Evolutionary conservation across 2,329 filamentous ascomycete genomes (phyloP).

Genomic region (Zarea fungicola): DNA sequence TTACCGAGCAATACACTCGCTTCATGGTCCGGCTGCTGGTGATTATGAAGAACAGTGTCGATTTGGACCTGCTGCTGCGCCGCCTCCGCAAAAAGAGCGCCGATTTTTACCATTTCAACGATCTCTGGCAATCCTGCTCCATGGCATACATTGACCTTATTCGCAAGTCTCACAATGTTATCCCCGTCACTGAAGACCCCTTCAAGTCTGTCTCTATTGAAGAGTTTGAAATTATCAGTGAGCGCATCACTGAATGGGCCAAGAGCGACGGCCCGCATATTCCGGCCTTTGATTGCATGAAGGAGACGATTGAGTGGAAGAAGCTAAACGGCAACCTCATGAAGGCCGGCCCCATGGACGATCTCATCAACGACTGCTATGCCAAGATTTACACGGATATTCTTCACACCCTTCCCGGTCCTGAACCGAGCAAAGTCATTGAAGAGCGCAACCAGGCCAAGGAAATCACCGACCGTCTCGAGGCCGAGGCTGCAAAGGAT

Average conservation of each 20-base stretch:
- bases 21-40: conserved; percentile 74
- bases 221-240: conserved; percentile 53
- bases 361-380: conserved; percentile 89
- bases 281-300: conserved; percentile 48
- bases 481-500: conserved; percentile 25
- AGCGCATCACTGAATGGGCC: conserved; percentile 52
- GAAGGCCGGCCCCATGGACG: conserved; percentile 81
- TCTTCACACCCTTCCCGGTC: conserved; percentile 51
- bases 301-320: conserved; percentile 54
- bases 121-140: conserved; percentile 55
- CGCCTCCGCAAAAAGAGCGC: conserved; percentile 76
- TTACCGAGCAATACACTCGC: conserved; percentile 78
- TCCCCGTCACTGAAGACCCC: conserved; percentile 43
- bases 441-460: conserved; percentile 40
- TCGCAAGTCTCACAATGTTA: conserved; percentile 43
- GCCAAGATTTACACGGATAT: conserved; percentile 67
- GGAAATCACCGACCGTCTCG: conserved; percentile 35
- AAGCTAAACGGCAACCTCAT: conserved; percentile 81
- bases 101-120: conserved; percentile 62
- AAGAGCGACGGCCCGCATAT: conserved; percentile 33
- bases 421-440: conserved; percentile 41
- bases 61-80: conserved; percentile 71
- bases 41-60: conserved; percentile 67
- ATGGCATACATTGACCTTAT: conserved; percentile 49
- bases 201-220: conserved; percentile 51